Evolutionary conservation across 140 eudicot species (phyloP).

Genomic region (Stevia rebaudiana): DNA sequence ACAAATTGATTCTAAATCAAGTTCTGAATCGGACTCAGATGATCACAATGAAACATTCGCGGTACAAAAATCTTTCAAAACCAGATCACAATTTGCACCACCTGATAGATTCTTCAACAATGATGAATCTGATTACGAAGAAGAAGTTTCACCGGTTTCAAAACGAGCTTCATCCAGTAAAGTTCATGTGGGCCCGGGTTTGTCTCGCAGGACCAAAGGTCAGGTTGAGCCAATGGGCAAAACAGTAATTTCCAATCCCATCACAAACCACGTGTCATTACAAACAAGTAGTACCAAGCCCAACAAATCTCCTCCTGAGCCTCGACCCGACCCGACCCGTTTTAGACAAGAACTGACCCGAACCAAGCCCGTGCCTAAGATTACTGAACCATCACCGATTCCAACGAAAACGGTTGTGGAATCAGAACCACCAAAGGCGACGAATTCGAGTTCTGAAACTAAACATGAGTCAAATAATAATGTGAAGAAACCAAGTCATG

Average conservation of each 20-base stretch:
- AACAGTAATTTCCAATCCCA: not conserved
- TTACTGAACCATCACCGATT: slow-evolving; percentile 30
- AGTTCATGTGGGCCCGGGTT: slow-evolving; percentile 36
- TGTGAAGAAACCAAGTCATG: slow-evolving; percentile 56
- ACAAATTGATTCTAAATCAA: slow-evolving; percentile 17
- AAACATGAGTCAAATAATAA: slow-evolving; percentile 22
- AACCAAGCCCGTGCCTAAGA: slow-evolving; percentile 18
- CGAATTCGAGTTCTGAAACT: slow-evolving; percentile 15
- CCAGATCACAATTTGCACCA: slow-evolving; percentile 27
- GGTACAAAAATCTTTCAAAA: slow-evolving; percentile 14
- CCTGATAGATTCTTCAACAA: slow-evolving; percentile 42
- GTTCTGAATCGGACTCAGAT: slow-evolving; percentile 30
- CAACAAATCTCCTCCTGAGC: no score
- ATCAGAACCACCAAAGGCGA: slow-evolving; percentile 22
- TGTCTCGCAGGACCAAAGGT: slow-evolving; percentile 71
- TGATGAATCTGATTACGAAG: slow-evolving; percentile 40
- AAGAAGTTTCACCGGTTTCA: slow-evolving; percentile 33
- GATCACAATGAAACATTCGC: slow-evolving; percentile 18
- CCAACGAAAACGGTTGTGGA: slow-evolving; percentile 23
- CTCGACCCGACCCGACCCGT: slow-evolving; percentile 9
- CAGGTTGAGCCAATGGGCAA: slow-evolving; percentile 10
- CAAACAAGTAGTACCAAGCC: no score
- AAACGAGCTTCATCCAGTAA: slow-evolving; percentile 27
- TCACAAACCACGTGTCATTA: no score
- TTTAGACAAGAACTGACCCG: slow-evolving; percentile 18